Evolutionary conservation across 257 asterid genomes (phyloP), one percentile per base, ranked within the genome.

Genomic region (Coffea eugenioides): DNA sequence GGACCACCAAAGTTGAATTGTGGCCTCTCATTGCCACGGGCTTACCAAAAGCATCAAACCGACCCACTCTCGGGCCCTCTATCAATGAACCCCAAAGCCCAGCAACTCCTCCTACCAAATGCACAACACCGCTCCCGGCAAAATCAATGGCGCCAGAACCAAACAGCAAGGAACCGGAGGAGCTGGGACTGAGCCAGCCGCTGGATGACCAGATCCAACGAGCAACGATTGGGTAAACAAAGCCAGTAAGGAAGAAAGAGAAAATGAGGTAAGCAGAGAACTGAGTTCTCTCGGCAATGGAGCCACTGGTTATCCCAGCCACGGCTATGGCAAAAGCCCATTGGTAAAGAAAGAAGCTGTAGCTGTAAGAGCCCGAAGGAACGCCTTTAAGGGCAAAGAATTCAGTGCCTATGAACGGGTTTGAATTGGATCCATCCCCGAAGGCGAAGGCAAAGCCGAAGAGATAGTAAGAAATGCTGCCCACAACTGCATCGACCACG

Each of bases 281-380:
- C 41, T 91, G 93, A 0, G 95, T 91, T 31, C 93, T 80, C 54
- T 89, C 95, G 2, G 93, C 95, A 11, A 91, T 89, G 67, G 95
- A 91, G 11, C 95, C 95, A 59, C 92, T 87, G 3, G 93, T 91
- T 23, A 91, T 91, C 0, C 96, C 96, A 12, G 96, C 92, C 43
- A 87, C 96, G 7, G 96, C 93, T 18, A 90, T 88, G 1, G 93
- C 93, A 69, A 90, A 90, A 48, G 93, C 88, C 93, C 93, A 90
- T 57, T 90, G 93, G 52, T 86, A 88, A 41, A 88, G 89, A 72
- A 90, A 90, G 84, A 84, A 88, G 62, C 89, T 85, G 16, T 88
- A 90, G 52, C 88, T 91, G 18, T 73, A 86, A n/a, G 84, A 73
- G 66, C 25, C 43, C 0, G 87, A 64, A 1, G 93, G 93, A 25